phyloP scores from a whole-genome alignment of 352 stramenopile genomes.

The Phytophthora foliorum region DNA sequence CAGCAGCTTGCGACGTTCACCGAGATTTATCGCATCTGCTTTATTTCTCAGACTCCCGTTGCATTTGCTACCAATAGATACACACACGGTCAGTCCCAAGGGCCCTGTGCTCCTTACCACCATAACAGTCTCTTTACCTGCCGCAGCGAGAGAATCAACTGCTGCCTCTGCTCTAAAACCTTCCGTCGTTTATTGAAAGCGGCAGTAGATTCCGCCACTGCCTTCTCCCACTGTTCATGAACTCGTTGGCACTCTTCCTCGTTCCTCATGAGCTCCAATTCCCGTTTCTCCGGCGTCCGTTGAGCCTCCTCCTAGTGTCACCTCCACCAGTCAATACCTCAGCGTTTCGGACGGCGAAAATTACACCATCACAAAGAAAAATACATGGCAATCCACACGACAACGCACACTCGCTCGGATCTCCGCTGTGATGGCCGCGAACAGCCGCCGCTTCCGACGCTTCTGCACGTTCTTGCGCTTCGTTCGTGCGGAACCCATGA shows the following conservation, averaged over 20 bases:
- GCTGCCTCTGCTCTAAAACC: slow-evolving; percentile 59
- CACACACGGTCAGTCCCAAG: neutral
- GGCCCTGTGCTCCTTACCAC: neutral
- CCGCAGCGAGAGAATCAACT: slow-evolving; percentile 63
- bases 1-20: too few species aligned
- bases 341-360: slow-evolving; percentile 4
- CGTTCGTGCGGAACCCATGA: slow-evolving; percentile 65
- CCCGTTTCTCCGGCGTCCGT: slow-evolving; percentile 55
- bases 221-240: slow-evolving; percentile 63
- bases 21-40: neutral
- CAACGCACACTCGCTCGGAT: slow-evolving; percentile 50
- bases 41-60: slow-evolving; percentile 1
- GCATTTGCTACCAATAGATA: slow-evolving; percentile 21
- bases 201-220: slow-evolving; percentile 42
- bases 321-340: slow-evolving; percentile 9
- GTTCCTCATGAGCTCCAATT: slow-evolving; percentile 61
- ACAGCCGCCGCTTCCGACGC: slow-evolving; percentile 72
- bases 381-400: neutral
- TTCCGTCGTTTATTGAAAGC: slow-evolving; percentile 61
- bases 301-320: slow-evolving; percentile 43
- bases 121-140: slow-evolving; percentile 43
- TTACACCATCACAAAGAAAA: neutral
- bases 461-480: slow-evolving; percentile 86
- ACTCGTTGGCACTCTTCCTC: slow-evolving; percentile 69
- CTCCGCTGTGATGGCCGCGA: slow-evolving; percentile 64